A percentile compares a stretch with the other conserved stretches of the same genome.
phyloP scores from a whole-genome alignment of 805 yeast genomes.

The Candida suzukii region DNA sequence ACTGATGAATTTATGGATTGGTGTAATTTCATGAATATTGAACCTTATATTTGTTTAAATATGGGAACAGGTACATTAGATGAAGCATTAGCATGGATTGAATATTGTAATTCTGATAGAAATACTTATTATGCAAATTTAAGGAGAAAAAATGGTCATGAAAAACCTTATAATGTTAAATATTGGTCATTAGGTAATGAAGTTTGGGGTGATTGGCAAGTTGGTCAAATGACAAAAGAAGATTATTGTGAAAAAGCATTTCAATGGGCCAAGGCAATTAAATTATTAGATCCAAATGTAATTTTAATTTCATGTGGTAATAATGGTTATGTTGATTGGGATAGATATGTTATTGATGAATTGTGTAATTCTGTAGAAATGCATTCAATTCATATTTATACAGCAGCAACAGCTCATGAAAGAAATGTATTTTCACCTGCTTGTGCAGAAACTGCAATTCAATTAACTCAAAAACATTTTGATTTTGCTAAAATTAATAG shows the following conservation, averaged over 20 bases:
- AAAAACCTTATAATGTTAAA: conserved; percentile 27
- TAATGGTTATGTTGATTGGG: conserved; percentile 25
- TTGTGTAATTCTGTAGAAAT: conserved; percentile 19
- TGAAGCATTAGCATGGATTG: conserved; percentile 29
- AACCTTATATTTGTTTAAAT: conserved; percentile 27
- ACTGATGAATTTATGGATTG: conserved; percentile 30
- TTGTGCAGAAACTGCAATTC: conserved; percentile 27
- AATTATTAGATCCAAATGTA: conserved; percentile 22
- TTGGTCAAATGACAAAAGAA: conserved; percentile 24
- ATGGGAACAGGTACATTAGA: conserved; percentile 31
- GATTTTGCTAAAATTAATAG: conserved; percentile 22
- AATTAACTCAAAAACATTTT: conserved; percentile 19
- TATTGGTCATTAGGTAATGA: conserved; percentile 31
- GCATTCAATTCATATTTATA: conserved; percentile 27
- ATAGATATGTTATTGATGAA: conserved; percentile 19
- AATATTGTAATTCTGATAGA: conserved; percentile 24
- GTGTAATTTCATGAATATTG: conserved; percentile 23
- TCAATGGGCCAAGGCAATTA: conserved; percentile 30
- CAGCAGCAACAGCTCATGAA: conserved; percentile 17
- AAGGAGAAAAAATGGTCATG: conserved; percentile 26
- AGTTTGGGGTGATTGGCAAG: conserved; percentile 31
- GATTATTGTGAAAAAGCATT: conserved; percentile 23
- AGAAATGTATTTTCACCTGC: conserved; percentile 23
- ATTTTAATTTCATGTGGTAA: conserved; percentile 24
- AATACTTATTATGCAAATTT: conserved; percentile 28